Evolutionary conservation across 2,329 filamentous ascomycete genomes (phyloP), one percentile per base, ranked within the genome.

Genomic region (Botrytis fragariae): DNA sequence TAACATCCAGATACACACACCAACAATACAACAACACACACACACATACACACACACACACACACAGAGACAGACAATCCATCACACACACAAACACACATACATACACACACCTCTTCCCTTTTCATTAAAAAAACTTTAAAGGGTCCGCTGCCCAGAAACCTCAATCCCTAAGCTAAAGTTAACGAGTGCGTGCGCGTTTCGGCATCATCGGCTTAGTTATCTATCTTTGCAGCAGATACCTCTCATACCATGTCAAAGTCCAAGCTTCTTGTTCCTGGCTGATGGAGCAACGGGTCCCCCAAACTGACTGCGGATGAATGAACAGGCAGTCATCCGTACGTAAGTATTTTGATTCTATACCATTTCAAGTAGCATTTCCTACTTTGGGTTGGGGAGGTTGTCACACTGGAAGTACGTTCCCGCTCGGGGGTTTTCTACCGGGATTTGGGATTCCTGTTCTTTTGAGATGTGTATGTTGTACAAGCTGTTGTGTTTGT

Each of bases 191-290:
- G 32, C 35, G 22, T 61, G 35, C 59, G 35, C 35, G 37, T 63
- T 63, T 63, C 61, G 37, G 61, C 37, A 42, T n/a, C 61, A 29
- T 63, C 61, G 61, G 61, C 25, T 44, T 63, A 29, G 14, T n/a
- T 63, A 25, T 37, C 35, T 39, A 39, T 25, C 32, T 29, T 44
- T 16, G 16, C 39, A 29, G 9, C 51, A 54, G 51, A 9, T n/a
- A 39, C 22, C 59, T 25, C 14, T 35, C 10, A 25, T 22, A 37
- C 35, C 35, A 37, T 37, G 59, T 39, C 22, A 9, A 18, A 39
- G 61, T 44, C 61, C 61, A 63, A 63, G 61, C 61, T 63, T 63
- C 61, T 63, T n/a, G 61, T 63, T 63, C 61, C 61, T 63, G 61
- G 61, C 37, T 44, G 61, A 29, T 63, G 61, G 61, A 18, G 16